Percentiles rank a stretch among this genome's conserved stretches.
Evolutionary conservation across 2,329 filamentous ascomycete genomes (phyloP).

Genomic region (Sphaceloma murrayae): DNA sequence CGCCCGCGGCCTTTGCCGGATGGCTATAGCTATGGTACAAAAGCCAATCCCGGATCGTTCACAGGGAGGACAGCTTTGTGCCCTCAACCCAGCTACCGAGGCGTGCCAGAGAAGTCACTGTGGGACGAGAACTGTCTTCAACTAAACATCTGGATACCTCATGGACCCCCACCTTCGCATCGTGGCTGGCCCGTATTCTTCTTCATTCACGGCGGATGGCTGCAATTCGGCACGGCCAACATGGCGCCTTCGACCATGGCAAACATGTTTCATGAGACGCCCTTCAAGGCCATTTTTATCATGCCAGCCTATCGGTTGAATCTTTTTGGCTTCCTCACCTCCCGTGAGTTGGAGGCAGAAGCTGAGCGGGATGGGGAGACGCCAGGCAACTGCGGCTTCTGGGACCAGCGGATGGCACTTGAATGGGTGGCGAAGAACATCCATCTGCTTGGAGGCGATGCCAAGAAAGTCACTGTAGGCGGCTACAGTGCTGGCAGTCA

Average conservation of each 20-base stretch:
- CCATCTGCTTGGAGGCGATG: slow-evolving; percentile 43
- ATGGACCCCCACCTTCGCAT: slow-evolving; percentile 34
- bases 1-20: slow-evolving; percentile 39
- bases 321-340: slow-evolving; percentile 47
- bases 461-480: slow-evolving; percentile 42
- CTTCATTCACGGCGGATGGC: slow-evolving; percentile 49
- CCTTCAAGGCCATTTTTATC: slow-evolving; percentile 43
- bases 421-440: slow-evolving; percentile 48
- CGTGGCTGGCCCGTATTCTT: slow-evolving; percentile 49
- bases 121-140: slow-evolving; percentile 49
- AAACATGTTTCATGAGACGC: slow-evolving; percentile 41
- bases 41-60: slow-evolving; percentile 38
- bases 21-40: slow-evolving; percentile 44
- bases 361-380: slow-evolving; percentile 31
- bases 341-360: slow-evolving; percentile 38
- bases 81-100: slow-evolving; percentile 39
- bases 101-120: slow-evolving; percentile 19
- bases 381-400: slow-evolving; percentile 46
- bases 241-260: slow-evolving; percentile 32
- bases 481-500: slow-evolving; percentile 50
- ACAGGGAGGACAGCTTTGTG: slow-evolving; percentile 37
- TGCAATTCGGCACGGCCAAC: slow-evolving; percentile 48
- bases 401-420: slow-evolving; percentile 47
- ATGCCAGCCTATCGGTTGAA: slow-evolving; percentile 49
- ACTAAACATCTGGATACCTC: slow-evolving; percentile 47